Evolutionary conservation across 2,329 filamentous ascomycete genomes (phyloP).

Genomic region (Pseudocercospora macadamiae): DNA sequence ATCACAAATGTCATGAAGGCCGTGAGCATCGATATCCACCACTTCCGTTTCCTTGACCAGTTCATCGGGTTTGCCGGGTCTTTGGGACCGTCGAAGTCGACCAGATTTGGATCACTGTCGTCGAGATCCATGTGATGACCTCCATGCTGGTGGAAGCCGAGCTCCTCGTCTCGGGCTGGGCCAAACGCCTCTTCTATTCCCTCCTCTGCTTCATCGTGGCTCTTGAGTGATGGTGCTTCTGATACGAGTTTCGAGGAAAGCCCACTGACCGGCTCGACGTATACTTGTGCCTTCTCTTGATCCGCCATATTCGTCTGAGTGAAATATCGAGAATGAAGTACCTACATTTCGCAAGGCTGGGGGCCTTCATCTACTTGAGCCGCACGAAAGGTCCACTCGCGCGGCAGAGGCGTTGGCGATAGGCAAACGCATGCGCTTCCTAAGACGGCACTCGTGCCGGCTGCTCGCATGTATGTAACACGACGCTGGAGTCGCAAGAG

Average conservation of each 20-base stretch:
- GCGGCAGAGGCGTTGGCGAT: not conserved
- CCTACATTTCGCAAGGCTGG: not conserved
- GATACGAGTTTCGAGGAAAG: slow-evolving; percentile 1
- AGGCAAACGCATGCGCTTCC: not conserved
- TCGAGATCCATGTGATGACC: slow-evolving; percentile 10
- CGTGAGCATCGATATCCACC: slow-evolving; percentile 22
- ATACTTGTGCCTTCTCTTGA: not conserved
- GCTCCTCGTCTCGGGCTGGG: slow-evolving; percentile 17
- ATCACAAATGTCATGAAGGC: slow-evolving; percentile 25
- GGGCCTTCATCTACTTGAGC: not conserved
- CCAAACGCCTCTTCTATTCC: slow-evolving; percentile 18
- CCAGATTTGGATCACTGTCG: slow-evolving; percentile 15
- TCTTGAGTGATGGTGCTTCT: not conserved
- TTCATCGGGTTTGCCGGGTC: slow-evolving; percentile 53
- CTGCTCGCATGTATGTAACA: not conserved
- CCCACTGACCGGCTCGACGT: not conserved
- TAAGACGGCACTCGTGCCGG: not conserved
- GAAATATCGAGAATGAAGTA: not conserved
- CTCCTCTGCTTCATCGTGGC: slow-evolving; percentile 12
- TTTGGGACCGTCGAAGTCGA: slow-evolving; percentile 26
- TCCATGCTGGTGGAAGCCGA: slow-evolving; percentile 19
- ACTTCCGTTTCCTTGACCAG: slow-evolving; percentile 46
- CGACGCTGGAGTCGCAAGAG: not conserved
- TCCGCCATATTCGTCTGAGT: not conserved
- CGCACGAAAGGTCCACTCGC: not conserved